These are phyloP conservation scores for Raphanus hybrid DNA, from an alignment of 441 rosid genomes.

Conservation along the genomic window DNA sequence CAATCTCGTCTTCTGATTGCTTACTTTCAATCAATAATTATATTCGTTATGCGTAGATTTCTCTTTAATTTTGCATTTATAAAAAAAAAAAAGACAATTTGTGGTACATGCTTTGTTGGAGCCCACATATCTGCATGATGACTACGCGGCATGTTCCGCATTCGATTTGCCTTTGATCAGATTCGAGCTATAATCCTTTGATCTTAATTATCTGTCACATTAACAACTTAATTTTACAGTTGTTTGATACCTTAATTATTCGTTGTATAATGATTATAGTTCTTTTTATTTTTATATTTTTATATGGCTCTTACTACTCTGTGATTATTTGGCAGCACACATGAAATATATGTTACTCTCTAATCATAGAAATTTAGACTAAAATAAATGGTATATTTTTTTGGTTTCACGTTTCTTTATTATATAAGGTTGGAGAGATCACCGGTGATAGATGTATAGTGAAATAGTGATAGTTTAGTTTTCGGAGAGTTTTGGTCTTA, in stretches of 20 bases:
- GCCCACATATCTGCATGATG: constrained; percentile 49
- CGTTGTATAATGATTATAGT: not conserved
- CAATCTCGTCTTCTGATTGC: constrained; percentile 16
- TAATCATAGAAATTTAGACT: not conserved
- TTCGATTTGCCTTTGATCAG: constrained; percentile 37
- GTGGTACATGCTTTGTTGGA: constrained; percentile 46
- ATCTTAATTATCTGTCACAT: constrained; percentile 41
- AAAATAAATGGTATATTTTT: not conserved
- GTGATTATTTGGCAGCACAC: constrained; percentile 23
- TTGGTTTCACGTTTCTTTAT: not conserved
- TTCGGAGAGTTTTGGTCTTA: no score
- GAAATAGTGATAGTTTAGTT: no score
- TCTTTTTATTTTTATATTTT: not conserved
- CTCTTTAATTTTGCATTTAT: not conserved
- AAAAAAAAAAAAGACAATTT: not conserved
- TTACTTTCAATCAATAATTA: constrained; percentile 16
- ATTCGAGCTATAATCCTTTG: constrained; percentile 32
- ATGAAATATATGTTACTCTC: constrained; percentile 22
- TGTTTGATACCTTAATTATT: constrained; percentile 41
- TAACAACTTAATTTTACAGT: constrained; percentile 28
- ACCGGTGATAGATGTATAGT: no score
- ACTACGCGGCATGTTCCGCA: constrained; percentile 50
- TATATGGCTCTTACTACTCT: constrained; percentile 3
- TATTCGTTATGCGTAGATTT: constrained; percentile 27
- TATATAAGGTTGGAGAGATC: no score